Base-by-base conservation (phyloP, 495 filamentous ascomycete genomes). In the Penicillium samsonianum region DNA sequence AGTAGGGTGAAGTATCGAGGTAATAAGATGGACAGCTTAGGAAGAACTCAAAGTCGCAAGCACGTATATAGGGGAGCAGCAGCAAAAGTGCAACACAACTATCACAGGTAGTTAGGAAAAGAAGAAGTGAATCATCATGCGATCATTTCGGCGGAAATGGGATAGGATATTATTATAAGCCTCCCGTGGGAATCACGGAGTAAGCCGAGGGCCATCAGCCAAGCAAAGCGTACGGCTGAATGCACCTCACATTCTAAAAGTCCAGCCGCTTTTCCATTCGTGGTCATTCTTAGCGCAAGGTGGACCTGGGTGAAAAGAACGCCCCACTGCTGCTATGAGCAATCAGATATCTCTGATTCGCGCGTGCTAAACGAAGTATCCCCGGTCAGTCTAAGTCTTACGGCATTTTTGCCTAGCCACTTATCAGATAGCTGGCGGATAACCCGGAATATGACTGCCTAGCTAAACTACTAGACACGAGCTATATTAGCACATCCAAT, bases 291-390 rank as follows among this genome's bases (percentile, higher is more conserved):
- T 46, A 55, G 52, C 42, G 31, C 10, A 28, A n/a, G 31, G 58
- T 58, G 33, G 35, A 30, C 16, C 28, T 25, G 51, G 14, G 50
- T 46, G 60, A 58, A 59, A 53, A 63, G 47, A 47, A 31, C 20
- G 56, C 59, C 62, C 65, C 62, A 65, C 59, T 49, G 33, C n/a
- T n/a, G 38, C 28, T 45, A 26, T 50, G 56, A 63, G 42, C 40
- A 60, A 62, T 60, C 41, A 35, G 20, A 14, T 41, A 40, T 50
- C 17, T 55, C 47, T 67, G 23, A 63, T 65, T 67, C 54, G 62
- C 46, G 56, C 54, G 33, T 58, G 42, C 23, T 55, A 53, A 12
- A 33, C 30, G 30, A 10, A 10, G 30, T 46, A 17, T 30, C 17
- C 45, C 61, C 53, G 55, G 58, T 61, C 47, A 50, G 53, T n/a